A percentile compares a stretch with the other conserved stretches of the same genome.
Conservation (phyloP, 495 filamentous ascomycete genomes). For the Tuber melanosporum region DNA sequence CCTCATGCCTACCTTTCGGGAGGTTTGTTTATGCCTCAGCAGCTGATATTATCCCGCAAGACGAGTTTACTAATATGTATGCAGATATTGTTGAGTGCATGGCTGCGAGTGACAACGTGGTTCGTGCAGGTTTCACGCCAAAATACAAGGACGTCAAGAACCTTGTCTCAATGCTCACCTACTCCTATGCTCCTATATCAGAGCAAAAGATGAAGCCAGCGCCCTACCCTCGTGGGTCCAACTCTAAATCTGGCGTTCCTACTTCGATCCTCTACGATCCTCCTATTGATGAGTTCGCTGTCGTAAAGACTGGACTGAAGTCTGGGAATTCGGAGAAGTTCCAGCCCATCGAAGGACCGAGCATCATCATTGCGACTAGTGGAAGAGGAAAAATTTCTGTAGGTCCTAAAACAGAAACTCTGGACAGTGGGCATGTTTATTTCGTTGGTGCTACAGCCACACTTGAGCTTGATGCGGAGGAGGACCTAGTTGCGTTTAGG, state of each 20-base stretch:
- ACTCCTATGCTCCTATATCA: constrained; percentile 84
- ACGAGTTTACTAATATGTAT: background rate
- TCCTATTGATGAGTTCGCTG: constrained; percentile 93
- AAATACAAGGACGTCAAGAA: constrained; percentile 96
- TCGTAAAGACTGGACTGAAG: constrained; percentile 71
- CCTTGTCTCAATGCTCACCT: constrained; percentile 87
- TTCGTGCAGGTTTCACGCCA: constrained; percentile 92
- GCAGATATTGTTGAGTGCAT: constrained; percentile 95
- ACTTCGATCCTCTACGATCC: constrained; percentile 74
- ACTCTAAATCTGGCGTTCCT: constrained; percentile 10
- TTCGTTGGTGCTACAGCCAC: constrained; percentile 92
- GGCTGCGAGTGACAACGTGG: constrained; percentile 95
- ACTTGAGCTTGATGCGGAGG: constrained; percentile 64
- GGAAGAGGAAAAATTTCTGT: constrained; percentile 79
- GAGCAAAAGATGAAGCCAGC: constrained; percentile 84
- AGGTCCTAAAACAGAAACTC: constrained; percentile 63
- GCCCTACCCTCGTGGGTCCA: constrained; percentile 68
- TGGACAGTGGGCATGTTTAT: constrained; percentile 75
- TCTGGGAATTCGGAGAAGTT: constrained; percentile 75
- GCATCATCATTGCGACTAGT: constrained; percentile 80
- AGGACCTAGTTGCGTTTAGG: constrained; percentile 77
- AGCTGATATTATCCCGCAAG: background rate
- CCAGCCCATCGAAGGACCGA: constrained; percentile 78
- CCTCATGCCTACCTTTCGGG: constrained; percentile 95
- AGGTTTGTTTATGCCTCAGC: constrained; percentile 33